Percentiles rank a stretch among this genome's conserved stretches.
Evolutionary conservation across 140 eudicot genomes (phyloP).

Genomic region (Stevia rebaudiana): DNA sequence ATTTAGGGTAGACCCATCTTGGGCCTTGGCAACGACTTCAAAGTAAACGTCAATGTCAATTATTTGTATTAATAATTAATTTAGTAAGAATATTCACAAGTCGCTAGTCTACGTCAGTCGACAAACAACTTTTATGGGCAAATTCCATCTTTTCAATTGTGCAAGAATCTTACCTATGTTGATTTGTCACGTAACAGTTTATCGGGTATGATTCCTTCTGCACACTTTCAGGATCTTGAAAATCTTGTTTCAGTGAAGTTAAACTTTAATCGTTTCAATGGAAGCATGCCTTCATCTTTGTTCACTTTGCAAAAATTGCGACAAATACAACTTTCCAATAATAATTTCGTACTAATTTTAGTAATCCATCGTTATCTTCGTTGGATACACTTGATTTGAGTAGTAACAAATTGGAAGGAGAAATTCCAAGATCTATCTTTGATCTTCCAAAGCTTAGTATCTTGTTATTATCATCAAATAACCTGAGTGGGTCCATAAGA

Average conservation of each 20-base stretch:
- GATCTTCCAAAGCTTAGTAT: slow-evolving; percentile 13
- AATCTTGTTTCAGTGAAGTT: slow-evolving; percentile 28
- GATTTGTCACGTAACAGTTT: slow-evolving; percentile 29
- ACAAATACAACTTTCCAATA: slow-evolving; percentile 31
- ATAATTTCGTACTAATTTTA: slow-evolving; percentile 20
- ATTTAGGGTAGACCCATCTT: too few species aligned
- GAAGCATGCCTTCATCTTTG: slow-evolving; percentile 41
- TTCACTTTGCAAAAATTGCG: slow-evolving; percentile 32
- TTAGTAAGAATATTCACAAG: too few species aligned
- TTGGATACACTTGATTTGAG: slow-evolving; percentile 38
- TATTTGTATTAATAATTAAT: too few species aligned
- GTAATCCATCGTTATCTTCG: neutral
- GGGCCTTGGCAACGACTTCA: too few species aligned
- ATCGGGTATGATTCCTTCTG: slow-evolving; percentile 25
- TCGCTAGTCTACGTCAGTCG: too few species aligned
- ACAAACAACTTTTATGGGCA: slow-evolving; percentile 28
- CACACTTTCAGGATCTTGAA: slow-evolving; percentile 24
- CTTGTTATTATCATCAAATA: slow-evolving; percentile 32
- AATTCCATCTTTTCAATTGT: slow-evolving; percentile 29
- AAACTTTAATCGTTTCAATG: slow-evolving; percentile 29
- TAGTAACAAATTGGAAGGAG: slow-evolving; percentile 38
- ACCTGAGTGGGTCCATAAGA: slow-evolving; percentile 25
- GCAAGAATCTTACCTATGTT: slow-evolving; percentile 31
- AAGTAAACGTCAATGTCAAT: too few species aligned
- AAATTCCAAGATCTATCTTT: slow-evolving; percentile 34